These are phyloP conservation scores for Platismatia glauca DNA, from an alignment of 495 filamentous ascomycete species.

Conservation along the genomic window DNA sequence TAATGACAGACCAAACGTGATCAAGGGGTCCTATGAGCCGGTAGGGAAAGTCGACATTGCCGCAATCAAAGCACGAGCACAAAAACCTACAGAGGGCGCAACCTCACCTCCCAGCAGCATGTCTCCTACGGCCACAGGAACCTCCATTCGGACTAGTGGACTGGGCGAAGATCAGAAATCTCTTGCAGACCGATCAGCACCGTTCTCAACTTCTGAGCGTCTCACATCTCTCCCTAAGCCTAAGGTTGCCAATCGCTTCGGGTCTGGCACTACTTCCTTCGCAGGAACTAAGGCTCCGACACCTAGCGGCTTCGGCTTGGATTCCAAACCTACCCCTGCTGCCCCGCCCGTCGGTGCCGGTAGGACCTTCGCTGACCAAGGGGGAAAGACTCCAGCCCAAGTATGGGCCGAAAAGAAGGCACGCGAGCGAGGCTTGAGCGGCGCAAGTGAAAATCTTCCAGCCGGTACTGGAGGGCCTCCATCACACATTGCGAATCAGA, in stretches of 20 bases:
- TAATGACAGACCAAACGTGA: conserved; percentile 69
- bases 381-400: conserved; percentile 93
- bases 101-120: conserved; percentile 27
- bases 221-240: conserved; percentile 87
- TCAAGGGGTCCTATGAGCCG: conserved; percentile 89
- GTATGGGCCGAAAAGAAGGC: conserved; percentile 96
- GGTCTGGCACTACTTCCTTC: conserved; percentile 55
- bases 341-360: conserved; percentile 67
- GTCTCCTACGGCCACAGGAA: conserved; percentile 35
- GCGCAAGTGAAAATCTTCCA: conserved; percentile 31
- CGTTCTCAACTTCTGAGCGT: conserved; percentile 63
- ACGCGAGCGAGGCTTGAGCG: conserved; percentile 53
- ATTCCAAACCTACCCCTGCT: conserved; percentile 39
- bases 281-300: conserved; percentile 81
- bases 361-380: conserved; percentile 86
- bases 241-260: conserved; percentile 83
- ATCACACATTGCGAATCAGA: conserved; percentile 51
- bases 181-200: conserved; percentile 58
- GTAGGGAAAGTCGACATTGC: conserved; percentile 93
- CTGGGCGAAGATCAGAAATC: conserved; percentile 42
- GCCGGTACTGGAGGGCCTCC: conserved; percentile 30
- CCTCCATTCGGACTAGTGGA: conserved; percentile 28
- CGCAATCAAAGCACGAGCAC: conserved; percentile 74
- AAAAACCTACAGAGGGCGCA: conserved; percentile 45
- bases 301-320: conserved; percentile 55